A percentile compares a stretch with the other conserved stretches of the same genome.
Conservation (phyloP, 2,329 filamentous ascomycete genomes). For the Pseudogymnoascus pannorum region DNA sequence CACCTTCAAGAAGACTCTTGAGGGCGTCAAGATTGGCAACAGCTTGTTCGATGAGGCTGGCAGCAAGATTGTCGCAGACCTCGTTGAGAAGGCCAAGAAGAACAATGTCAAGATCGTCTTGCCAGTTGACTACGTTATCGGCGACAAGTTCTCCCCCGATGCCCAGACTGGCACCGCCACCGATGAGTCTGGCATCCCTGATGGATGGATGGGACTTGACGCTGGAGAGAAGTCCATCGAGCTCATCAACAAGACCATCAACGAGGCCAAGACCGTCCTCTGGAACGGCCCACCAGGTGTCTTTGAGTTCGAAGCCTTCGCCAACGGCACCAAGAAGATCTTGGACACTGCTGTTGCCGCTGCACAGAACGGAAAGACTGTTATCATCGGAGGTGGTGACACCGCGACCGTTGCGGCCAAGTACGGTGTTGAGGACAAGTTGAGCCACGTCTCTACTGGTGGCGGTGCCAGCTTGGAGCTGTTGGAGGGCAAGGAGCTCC, state of each 20-base stretch:
- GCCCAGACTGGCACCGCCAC: conserved; percentile 75
- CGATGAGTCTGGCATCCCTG: conserved; percentile 82
- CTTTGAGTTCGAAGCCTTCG: conserved; percentile 95
- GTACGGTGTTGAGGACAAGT: conserved; percentile 91
- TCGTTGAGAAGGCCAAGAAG: conserved; percentile 93
- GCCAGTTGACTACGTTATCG: conserved; percentile 90
- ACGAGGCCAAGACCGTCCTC: conserved; percentile 87
- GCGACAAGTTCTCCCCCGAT: conserved; percentile 86
- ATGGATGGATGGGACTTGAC: conserved; percentile 97
- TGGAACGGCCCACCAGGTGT: conserved; percentile 98
- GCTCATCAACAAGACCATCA: conserved; percentile 82
- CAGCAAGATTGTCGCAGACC: conserved; percentile 78
- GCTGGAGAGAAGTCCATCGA: conserved; percentile 83
- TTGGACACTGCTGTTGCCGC: conserved; percentile 82
- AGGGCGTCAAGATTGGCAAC: conserved; percentile 81
- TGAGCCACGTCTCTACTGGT: conserved; percentile 96
- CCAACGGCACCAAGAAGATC: conserved; percentile 83
- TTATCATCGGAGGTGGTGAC: conserved; percentile 97
- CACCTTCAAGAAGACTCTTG: conserved; percentile 99
- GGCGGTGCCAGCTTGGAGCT: conserved; percentile 93
- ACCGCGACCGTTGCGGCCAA: conserved; percentile 97
- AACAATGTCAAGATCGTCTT: conserved; percentile 94
- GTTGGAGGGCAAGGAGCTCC: conserved; percentile 95
- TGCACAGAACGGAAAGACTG: conserved; percentile 78
- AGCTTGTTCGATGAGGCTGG: conserved; percentile 91